Evolutionary conservation across 352 stramenopile genomes (phyloP).

Genomic region (Phytophthora sansomeana): DNA sequence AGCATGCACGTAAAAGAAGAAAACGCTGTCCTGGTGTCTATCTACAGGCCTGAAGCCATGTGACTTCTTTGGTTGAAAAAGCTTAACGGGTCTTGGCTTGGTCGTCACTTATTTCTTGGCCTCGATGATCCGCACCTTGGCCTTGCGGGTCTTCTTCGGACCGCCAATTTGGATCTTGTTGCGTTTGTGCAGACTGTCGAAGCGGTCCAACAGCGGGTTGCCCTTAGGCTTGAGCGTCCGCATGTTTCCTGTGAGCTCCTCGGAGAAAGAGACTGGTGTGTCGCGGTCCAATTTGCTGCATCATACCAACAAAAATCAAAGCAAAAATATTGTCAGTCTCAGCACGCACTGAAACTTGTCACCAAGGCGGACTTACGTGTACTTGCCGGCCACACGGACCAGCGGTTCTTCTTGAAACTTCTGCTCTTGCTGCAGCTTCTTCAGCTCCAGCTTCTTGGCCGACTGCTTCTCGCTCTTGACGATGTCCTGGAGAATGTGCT

Average conservation of each 20-base stretch:
- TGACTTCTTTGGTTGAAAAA: conserved; percentile 7
- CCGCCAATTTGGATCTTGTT: conserved; percentile 85
- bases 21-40: conserved; percentile 35
- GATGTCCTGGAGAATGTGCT: conserved; percentile 74
- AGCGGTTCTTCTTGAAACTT: conserved; percentile 82
- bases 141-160: conserved; percentile 68
- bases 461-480: conserved; percentile 73
- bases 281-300: conserved; percentile 78
- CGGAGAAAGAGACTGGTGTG: conserved; percentile 76
- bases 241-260: conserved; percentile 85
- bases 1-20: conserved; percentile 17
- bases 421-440: conserved; percentile 78
- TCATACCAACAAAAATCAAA: conserved; percentile 2
- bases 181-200: conserved; percentile 89
- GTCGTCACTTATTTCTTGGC: conserved; percentile 70
- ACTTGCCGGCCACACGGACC: conserved; percentile 76
- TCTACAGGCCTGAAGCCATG: conserved; percentile 31
- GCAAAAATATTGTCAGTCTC: conserved; percentile 2
- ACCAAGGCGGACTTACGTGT: conserved; percentile 54
- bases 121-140: conserved; percentile 84
- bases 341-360: not conserved
- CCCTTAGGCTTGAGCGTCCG: conserved; percentile 84
- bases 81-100: conserved; percentile 3
- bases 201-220: conserved; percentile 81
- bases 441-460: conserved; percentile 74